phyloP scores from a whole-genome alignment of 2,329 filamentous ascomycete genomes.

The Botrytis medusae region DNA sequence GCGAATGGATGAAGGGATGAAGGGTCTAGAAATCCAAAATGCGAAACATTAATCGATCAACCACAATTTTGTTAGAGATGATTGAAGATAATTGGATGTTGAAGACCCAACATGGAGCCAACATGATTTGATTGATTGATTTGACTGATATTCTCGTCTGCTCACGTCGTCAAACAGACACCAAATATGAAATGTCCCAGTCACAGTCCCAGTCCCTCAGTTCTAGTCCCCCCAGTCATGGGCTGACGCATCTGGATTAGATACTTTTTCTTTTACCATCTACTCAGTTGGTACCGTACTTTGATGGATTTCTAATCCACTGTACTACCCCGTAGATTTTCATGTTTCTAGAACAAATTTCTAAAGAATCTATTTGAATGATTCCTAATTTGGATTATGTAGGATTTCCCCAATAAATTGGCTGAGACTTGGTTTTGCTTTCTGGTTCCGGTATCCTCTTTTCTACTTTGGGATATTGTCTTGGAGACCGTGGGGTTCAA shows the following conservation, averaged over 20 bases:
- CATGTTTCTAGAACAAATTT: constrained; percentile 21
- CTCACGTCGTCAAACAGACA: neutral
- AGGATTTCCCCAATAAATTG: constrained; percentile 3
- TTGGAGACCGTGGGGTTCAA: neutral
- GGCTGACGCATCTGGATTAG: neutral
- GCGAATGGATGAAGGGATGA: neutral
- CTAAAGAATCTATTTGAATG: constrained; percentile 14
- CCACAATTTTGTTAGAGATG: neutral
- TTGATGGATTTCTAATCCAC: neutral
- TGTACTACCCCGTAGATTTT: constrained; percentile 9
- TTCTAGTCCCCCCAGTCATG: neutral
- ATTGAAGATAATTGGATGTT: neutral
- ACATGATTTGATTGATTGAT: neutral
- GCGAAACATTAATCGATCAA: neutral
- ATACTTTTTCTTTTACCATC: neutral
- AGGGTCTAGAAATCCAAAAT: neutral
- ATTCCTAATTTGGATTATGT: constrained; percentile 8
- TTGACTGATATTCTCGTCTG: constrained; percentile 5
- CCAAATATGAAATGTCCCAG: constrained; percentile 10
- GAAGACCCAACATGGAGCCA: neutral
- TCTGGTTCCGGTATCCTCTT: neutral
- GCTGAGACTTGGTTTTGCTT: constrained; percentile 14
- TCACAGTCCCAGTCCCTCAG: neutral
- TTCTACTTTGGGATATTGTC: constrained; percentile 13
- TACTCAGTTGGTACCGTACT: neutral